These are phyloP conservation scores for Parietaria judaica DNA, from an alignment of 306 rosid species.

Conservation along the genomic window DNA sequence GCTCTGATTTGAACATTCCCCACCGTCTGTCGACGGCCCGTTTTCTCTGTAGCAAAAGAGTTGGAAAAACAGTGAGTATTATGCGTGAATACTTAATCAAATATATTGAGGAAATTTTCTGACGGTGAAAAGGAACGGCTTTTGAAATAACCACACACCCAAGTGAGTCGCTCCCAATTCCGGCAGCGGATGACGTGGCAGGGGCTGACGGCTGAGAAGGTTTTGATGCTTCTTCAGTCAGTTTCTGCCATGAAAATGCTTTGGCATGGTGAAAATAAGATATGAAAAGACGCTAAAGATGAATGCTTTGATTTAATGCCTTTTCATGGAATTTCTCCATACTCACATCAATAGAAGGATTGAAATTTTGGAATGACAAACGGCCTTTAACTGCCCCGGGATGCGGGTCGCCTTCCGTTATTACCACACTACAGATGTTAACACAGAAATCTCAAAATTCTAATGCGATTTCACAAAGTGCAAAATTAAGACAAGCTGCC, in stretches of 20 bases:
- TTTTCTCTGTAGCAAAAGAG: constrained; percentile 38
- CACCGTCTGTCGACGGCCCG: constrained; percentile 33
- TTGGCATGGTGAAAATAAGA: constrained; percentile 27
- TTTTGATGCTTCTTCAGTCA: constrained; percentile 54
- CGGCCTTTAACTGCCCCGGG: constrained; percentile 79
- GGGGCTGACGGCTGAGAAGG: constrained; percentile 35
- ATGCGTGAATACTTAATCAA: neutral
- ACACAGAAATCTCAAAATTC: constrained; percentile 3
- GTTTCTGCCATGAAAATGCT: constrained; percentile 48
- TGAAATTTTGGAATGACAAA: constrained; percentile 78
- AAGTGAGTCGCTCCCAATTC: constrained; percentile 32
- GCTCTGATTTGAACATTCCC: constrained; percentile 22
- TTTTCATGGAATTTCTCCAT: constrained; percentile 19
- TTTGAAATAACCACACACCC: constrained; percentile 39
- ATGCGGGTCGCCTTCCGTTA: constrained; percentile 87
- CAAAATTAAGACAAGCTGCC: neutral
- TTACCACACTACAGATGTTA: constrained; percentile 43
- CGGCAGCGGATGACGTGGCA: constrained; percentile 32
- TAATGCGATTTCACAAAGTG: neutral
- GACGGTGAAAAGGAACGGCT: neutral
- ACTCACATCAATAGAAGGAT: constrained; percentile 92
- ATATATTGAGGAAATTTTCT: neutral
- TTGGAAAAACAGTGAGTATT: no score
- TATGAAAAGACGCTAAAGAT: constrained; percentile 8
- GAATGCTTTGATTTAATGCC: constrained; percentile 10